These are phyloP conservation scores for Crucihimalaya himalaica DNA, from an alignment of 345 rosid genomes.

Conservation along the genomic window DNA sequence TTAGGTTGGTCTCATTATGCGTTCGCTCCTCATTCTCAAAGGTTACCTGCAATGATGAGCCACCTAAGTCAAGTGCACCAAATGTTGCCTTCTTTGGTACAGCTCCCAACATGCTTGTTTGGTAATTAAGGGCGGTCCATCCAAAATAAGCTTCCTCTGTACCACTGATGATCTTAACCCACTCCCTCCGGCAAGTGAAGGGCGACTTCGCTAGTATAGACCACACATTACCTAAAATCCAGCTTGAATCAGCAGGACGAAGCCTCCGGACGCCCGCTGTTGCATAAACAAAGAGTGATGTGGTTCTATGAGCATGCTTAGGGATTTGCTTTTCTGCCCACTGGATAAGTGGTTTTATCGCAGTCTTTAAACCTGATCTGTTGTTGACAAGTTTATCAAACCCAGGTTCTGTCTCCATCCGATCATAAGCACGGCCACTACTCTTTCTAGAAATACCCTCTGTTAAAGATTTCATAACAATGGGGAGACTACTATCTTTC, in stretches of 20 bases:
- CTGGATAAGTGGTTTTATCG: slow-evolving; percentile 74
- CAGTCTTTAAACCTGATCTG: slow-evolving; percentile 72
- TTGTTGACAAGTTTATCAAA: slow-evolving; percentile 79
- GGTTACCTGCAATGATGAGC: slow-evolving; percentile 97
- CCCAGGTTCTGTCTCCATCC: slow-evolving; percentile 99
- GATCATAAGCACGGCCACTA: slow-evolving; percentile 88
- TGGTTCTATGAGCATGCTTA: slow-evolving; percentile 65
- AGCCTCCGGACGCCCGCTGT: slow-evolving; percentile 97
- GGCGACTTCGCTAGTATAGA: slow-evolving; percentile 76
- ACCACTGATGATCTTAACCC: slow-evolving; percentile 87
- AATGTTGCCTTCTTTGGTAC: slow-evolving; percentile 72
- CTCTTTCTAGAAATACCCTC: slow-evolving; percentile 75
- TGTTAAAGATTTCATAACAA: slow-evolving; percentile 62
- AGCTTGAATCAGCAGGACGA: slow-evolving; percentile 73
- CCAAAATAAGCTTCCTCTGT: slow-evolving; percentile 95
- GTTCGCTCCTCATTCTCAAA: slow-evolving; percentile 70
- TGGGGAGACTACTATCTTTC: slow-evolving; percentile 69
- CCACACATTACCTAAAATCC: slow-evolving; percentile 91
- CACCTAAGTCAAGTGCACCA: slow-evolving; percentile 98
- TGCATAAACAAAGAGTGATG: slow-evolving; percentile 88
- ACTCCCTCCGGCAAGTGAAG: slow-evolving; percentile 69
- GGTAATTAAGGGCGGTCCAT: slow-evolving; percentile 95
- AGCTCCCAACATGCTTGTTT: slow-evolving; percentile 62
- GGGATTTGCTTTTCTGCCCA: slow-evolving; percentile 98
- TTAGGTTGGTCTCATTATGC: slow-evolving; percentile 62